A percentile compares a stretch with the other conserved stretches of the same genome.
These are phyloP conservation scores for Quercus lobata DNA, from an alignment of 331 rosid species.

Conservation along the genomic window DNA sequence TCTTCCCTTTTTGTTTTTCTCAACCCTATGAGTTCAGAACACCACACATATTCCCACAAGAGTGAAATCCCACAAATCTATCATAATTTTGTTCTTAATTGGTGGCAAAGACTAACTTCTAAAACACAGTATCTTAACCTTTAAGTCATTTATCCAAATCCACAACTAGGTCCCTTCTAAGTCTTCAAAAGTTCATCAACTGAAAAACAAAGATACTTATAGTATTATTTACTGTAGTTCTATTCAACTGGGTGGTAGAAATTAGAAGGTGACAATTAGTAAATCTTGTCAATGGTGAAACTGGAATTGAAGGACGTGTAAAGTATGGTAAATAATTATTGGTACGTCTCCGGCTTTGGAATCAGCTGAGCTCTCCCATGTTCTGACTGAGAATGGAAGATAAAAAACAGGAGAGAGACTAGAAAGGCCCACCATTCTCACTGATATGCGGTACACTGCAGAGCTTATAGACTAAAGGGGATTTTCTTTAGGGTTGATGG, in stretches of 20 bases:
- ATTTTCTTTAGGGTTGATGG: conserved; percentile 38
- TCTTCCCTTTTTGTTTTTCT: conserved; percentile 17
- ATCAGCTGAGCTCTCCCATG: conserved; percentile 32
- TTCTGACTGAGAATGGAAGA: conserved; percentile 55
- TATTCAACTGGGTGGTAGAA: neutral
- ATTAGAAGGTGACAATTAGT: neutral
- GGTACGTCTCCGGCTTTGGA: conserved; percentile 24
- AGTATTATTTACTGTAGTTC: neutral
- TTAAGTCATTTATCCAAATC: neutral
- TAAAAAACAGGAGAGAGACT: conserved; percentile 14
- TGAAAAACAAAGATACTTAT: neutral
- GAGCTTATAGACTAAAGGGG: conserved; percentile 21
- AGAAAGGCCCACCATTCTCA: conserved; percentile 49
- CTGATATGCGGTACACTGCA: conserved; percentile 23
- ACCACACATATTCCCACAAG: neutral
- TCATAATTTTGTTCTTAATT: neutral
- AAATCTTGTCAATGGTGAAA: neutral
- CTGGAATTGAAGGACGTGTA: neutral
- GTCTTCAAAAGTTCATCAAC: neutral
- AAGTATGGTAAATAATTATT: conserved; percentile 12
- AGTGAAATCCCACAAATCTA: neutral
- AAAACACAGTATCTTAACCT: neutral
- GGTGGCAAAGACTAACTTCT: neutral
- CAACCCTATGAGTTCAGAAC: neutral
- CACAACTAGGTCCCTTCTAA: neutral